Percentiles rank a stretch among this genome's conserved stretches.
Evolutionary conservation across 2,329 filamentous ascomycete genomes (phyloP).

Genomic region (Venturia pyrina): DNA sequence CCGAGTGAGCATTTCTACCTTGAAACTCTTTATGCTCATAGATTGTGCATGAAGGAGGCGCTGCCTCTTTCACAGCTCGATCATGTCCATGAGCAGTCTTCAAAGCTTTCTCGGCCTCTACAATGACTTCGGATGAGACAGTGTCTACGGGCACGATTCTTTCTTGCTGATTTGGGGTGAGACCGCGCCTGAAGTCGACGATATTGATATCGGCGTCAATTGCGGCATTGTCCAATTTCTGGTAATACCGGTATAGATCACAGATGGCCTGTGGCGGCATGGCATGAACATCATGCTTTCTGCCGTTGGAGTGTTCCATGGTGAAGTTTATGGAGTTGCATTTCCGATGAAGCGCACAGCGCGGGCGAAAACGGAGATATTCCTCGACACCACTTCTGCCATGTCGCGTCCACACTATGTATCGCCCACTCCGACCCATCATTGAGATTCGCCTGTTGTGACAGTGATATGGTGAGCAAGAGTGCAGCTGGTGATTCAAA

Average conservation of each 20-base stretch:
- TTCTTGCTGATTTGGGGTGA: constrained; percentile 3
- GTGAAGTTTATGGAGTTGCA: neutral
- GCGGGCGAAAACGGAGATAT: neutral
- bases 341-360: neutral
- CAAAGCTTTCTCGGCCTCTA: neutral
- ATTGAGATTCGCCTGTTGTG: neutral
- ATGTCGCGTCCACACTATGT: neutral
- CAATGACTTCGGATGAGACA: neutral
- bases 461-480: too few species aligned
- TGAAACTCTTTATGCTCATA: constrained; percentile 10
- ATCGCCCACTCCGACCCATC: neutral
- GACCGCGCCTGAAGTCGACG: constrained; percentile 11
- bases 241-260: constrained; percentile 3
- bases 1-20: neutral
- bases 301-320: constrained; percentile 1
- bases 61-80: neutral
- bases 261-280: constrained; percentile 7
- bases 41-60: neutral
- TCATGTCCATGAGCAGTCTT: neutral
- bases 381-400: neutral
- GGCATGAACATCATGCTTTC: constrained; percentile 10
- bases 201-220: constrained; percentile 8
- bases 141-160: constrained; percentile 4
- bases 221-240: constrained; percentile 3
- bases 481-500: too few species aligned